Percentiles rank a stretch among this genome's conserved stretches.
Conservation (phyloP, 2,329 filamentous ascomycete genomes). For the Reticulascus tulasneorum region DNA sequence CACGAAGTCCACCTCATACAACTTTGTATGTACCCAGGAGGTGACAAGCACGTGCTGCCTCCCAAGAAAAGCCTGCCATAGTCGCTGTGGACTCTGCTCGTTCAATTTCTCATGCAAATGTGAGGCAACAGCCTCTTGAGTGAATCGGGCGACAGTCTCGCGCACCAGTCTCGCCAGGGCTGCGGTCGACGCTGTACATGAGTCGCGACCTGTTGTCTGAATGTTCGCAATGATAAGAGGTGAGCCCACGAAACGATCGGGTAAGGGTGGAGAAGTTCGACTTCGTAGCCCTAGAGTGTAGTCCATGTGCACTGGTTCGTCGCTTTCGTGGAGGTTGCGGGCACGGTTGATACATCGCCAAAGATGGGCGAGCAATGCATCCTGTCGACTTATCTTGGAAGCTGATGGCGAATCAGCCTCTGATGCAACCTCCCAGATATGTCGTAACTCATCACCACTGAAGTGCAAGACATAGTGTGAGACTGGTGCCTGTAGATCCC, state of each 20-base stretch:
- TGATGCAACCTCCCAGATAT: constrained; percentile 23
- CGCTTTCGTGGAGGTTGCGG: constrained; percentile 19
- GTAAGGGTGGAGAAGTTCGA: constrained; percentile 33
- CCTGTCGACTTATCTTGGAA: constrained; percentile 32
- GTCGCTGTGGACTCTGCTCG: constrained; percentile 40
- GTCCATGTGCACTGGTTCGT: constrained; percentile 32
- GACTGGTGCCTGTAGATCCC: constrained; percentile 31
- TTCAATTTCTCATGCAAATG: constrained; percentile 37
- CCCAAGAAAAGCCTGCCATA: constrained; percentile 45
- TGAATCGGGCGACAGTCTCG: constrained; percentile 29
- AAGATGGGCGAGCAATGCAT: constrained; percentile 41
- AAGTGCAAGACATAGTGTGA: constrained; percentile 33
- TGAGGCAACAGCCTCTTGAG: constrained; percentile 30
- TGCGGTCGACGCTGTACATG: background rate
- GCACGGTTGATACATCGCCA: constrained; percentile 41
- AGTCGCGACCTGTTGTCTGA: constrained; percentile 9
- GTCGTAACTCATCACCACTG: constrained; percentile 25
- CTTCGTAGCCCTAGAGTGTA: constrained; percentile 35
- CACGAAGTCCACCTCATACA: constrained; percentile 38
- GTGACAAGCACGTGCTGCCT: constrained; percentile 37
- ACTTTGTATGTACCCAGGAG: constrained; percentile 34
- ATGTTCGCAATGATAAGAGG: constrained; percentile 37
- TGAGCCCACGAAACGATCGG: constrained; percentile 38
- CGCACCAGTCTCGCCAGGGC: constrained; percentile 28
- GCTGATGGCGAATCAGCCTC: constrained; percentile 6